Evolutionary conservation across 129 eudicot genomes (phyloP).

Genomic region (Centella asiatica): DNA sequence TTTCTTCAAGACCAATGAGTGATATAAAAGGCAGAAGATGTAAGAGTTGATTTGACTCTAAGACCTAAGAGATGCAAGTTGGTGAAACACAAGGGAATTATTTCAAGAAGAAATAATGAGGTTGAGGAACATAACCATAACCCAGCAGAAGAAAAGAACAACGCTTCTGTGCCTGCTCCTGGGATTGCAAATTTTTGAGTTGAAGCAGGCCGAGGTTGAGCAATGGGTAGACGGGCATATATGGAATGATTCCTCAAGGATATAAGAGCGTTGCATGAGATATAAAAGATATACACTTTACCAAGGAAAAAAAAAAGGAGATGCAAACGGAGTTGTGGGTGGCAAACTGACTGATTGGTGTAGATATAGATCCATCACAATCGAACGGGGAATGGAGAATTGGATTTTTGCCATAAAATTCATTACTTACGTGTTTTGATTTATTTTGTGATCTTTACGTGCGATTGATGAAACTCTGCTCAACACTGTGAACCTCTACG

Average conservation of each 20-base stretch:
- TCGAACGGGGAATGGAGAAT: slow-evolving; percentile 16
- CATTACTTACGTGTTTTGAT: not conserved
- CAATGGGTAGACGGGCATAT: slow-evolving; percentile 19
- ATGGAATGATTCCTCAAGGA: not conserved
- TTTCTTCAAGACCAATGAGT: not conserved
- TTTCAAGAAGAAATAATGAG: not conserved
- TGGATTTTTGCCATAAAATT: slow-evolving; percentile 14
- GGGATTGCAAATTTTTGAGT: slow-evolving; percentile 10
- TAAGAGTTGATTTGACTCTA: too few relatives aligned
- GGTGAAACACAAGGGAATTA: slow-evolving; percentile 2
- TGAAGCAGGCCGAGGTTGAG: slow-evolving; percentile 54
- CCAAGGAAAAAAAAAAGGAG: slow-evolving; percentile 17
- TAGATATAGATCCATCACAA: slow-evolving; percentile 7
- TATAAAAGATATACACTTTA: slow-evolving; percentile 33
- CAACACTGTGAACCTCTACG: slow-evolving; percentile 60
- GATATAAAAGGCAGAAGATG: not conserved
- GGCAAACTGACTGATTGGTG: not conserved
- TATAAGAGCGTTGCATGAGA: slow-evolving; percentile 3
- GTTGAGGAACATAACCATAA: slow-evolving; percentile 1
- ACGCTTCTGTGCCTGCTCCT: slow-evolving; percentile 55
- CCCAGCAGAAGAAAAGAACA: slow-evolving; percentile 28
- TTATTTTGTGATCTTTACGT: slow-evolving; percentile 9
- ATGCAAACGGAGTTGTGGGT: not conserved
- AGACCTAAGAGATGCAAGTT: too few relatives aligned
- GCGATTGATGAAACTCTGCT: not conserved